Evolutionary conservation across 192 early-diverging fungal species (phyloP), one percentile per base, ranked within the genome.

Genomic region (Coemansia sp.): DNA sequence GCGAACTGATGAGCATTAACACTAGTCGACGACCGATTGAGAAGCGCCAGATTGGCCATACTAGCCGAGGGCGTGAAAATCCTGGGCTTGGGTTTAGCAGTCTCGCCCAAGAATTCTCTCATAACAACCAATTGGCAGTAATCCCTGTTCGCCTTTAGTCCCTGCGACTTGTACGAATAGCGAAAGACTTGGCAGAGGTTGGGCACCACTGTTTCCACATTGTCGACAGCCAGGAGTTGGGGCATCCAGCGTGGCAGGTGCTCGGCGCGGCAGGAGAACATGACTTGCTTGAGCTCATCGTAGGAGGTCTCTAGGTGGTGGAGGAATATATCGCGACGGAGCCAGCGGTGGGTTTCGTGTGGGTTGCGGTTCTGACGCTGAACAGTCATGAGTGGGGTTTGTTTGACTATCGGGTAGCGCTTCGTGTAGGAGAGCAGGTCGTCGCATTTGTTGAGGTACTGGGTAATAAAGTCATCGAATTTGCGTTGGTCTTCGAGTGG

Each of bases 391-490:
- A 14, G 11, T 3, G 14, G 27, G 10, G 66, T 58, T 32, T 73
- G 29, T 55, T 73, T 69, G 12, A 73, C 64, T 3, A 63, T 38
- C 1, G 78, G 78, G 62, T 76, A 81, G 21, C 78, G 78, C 36
- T 63, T 51, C 0, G 78, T 81, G 64, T 75, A 81, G 17, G 78
- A 75, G 4, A 81, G 60, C 1, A 81, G 55, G 64, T 81, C 78
- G 61, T 81, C 78, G 70, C 78, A 81, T 67, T 81, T 81, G 78
- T 81, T 75, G 5, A 81, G 66, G 38, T 76, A 81, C 48, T 81
- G 78, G 31, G 78, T 81, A 0, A 67, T 41, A 36, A 81, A 73
- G 1, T 81, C 78, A 29, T 81, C 78, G 15, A 81, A 81, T 15
- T 38, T 38, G 10, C 23, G 39, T 32, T 63, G 23, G 51, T 76